Evolutionary conservation across 805 yeast genomes (phyloP).

Genomic region (Saccharomyces mikatae): DNA sequence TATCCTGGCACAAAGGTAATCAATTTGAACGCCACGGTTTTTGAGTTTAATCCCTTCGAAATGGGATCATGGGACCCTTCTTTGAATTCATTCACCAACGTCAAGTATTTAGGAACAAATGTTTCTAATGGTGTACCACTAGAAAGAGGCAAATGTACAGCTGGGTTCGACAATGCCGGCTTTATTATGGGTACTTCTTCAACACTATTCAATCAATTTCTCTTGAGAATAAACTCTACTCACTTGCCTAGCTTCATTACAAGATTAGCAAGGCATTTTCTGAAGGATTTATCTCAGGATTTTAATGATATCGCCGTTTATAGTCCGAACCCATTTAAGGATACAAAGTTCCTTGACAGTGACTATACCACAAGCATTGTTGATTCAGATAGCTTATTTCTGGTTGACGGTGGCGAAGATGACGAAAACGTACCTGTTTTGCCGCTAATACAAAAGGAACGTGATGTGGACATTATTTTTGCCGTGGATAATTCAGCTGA

Average conservation of each 20-base stretch:
- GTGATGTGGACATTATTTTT: conserved; percentile 56
- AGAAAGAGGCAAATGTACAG: conserved; percentile 44
- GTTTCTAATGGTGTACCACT: conserved; percentile 54
- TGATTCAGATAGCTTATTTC: conserved; percentile 37
- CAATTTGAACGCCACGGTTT: conserved; percentile 60
- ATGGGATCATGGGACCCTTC: conserved; percentile 88
- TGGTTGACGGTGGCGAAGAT: conserved; percentile 74
- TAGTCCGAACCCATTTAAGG: conserved; percentile 63
- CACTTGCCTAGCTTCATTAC: conserved; percentile 41
- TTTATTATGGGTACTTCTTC: conserved; percentile 80
- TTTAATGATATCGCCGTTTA: conserved; percentile 63
- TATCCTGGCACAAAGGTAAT: conserved; percentile 51
- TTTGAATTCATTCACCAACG: conserved; percentile 54
- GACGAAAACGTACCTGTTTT: conserved; percentile 52
- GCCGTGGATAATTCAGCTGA: conserved; percentile 70
- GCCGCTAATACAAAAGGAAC: conserved; percentile 52
- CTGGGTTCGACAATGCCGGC: conserved; percentile 76
- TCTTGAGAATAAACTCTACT: conserved; percentile 50
- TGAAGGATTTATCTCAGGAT: conserved; percentile 39
- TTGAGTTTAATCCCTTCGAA: conserved; percentile 59
- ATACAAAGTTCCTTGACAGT: conserved; percentile 32
- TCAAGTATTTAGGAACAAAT: conserved; percentile 63
- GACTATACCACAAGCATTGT: conserved; percentile 33
- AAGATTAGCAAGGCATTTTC: conserved; percentile 38
- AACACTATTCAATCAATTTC: conserved; percentile 63